Evolutionary conservation across 306 rosid genomes (phyloP).

Genomic region (Prunus campanulata): DNA sequence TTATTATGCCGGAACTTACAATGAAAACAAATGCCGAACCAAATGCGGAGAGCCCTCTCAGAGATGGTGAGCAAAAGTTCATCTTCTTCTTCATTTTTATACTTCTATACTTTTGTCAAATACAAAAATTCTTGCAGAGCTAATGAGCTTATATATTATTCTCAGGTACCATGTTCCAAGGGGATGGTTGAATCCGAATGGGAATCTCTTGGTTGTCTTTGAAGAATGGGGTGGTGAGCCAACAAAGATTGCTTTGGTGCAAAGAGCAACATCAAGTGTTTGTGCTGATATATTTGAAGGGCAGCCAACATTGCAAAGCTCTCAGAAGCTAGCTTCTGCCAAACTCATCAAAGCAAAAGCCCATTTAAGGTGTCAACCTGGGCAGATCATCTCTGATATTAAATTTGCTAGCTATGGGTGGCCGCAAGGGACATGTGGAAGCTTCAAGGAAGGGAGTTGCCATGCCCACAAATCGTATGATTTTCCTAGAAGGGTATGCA

Average conservation of each 20-base stretch:
- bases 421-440: too few species aligned
- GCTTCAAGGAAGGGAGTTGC: too few species aligned
- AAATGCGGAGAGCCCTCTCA: slow-evolving; percentile 88
- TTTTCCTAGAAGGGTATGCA: too few species aligned
- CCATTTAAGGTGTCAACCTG: background rate
- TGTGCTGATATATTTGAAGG: slow-evolving; percentile 16
- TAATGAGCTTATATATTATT: background rate
- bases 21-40: slow-evolving; percentile 58
- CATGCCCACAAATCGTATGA: too few species aligned
- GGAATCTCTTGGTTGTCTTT: slow-evolving; percentile 68
- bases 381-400: too few species aligned
- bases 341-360: too few species aligned
- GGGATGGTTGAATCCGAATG: slow-evolving; percentile 71
- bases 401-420: too few species aligned
- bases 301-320: too few species aligned
- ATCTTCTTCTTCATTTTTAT: background rate
- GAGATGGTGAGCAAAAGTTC: slow-evolving; percentile 64
- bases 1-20: slow-evolving; percentile 69
- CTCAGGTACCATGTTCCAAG: slow-evolving; percentile 94
- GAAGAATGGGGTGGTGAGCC: slow-evolving; percentile 97
- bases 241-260: slow-evolving; percentile 56
- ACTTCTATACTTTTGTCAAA: background rate
- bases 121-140: slow-evolving; percentile 14
- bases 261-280: slow-evolving; percentile 48
- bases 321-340: too few species aligned